phyloP scores from a whole-genome alignment of 345 rosid genomes.

The Passiflora organensis region DNA sequence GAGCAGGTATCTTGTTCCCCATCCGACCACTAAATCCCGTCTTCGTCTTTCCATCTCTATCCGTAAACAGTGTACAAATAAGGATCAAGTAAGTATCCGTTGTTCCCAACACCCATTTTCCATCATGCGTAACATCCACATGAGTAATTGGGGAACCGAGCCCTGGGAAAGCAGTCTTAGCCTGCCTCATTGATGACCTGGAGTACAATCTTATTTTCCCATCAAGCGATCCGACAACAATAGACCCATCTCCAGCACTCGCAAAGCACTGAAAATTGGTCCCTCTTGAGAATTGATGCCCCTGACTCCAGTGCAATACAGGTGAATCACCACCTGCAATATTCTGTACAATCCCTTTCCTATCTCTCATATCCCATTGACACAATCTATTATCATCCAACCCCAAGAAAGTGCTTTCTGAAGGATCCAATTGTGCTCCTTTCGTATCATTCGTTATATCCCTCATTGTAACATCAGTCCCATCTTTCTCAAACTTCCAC shows the following conservation, averaged over 20 bases:
- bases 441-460: constrained; percentile 81
- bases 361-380: constrained; percentile 97
- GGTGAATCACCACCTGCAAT: constrained; percentile 53
- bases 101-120: constrained; percentile 93
- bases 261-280: constrained; percentile 97
- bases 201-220: constrained; percentile 95
- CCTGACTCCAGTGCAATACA: constrained; percentile 80
- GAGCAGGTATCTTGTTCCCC: constrained; percentile 94
- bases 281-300: constrained; percentile 93
- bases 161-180: constrained; percentile 94
- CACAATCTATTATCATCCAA: constrained; percentile 90
- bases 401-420: constrained; percentile 86
- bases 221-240: constrained; percentile 81
- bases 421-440: constrained; percentile 89
- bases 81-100: constrained; percentile 80
- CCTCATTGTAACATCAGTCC: constrained; percentile 76
- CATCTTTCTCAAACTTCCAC: constrained; percentile 92
- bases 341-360: constrained; percentile 73
- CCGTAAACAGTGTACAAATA: constrained; percentile 83
- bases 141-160: constrained; percentile 89
- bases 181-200: constrained; percentile 80
- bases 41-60: constrained; percentile 85
- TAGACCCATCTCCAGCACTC: constrained; percentile 83
- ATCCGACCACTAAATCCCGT: constrained; percentile 83
- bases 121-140: constrained; percentile 88